Evolutionary conservation across 2,329 filamentous ascomycete species (phyloP).

Genomic region (Phialocephala subalpina): DNA sequence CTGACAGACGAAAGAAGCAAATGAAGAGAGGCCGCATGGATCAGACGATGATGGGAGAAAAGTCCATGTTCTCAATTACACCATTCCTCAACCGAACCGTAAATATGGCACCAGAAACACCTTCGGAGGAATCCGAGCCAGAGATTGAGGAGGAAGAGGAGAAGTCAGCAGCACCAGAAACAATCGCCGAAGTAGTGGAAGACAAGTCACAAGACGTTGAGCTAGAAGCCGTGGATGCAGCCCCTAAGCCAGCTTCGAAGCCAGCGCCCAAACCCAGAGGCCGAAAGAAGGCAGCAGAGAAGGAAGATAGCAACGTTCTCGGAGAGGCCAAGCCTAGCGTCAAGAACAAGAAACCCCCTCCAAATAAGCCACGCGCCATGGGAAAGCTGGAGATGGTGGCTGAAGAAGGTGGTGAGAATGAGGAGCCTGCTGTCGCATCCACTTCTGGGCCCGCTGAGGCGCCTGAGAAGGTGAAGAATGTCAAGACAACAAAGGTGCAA

Average conservation of each 20-base stretch:
- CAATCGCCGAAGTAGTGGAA: constrained; percentile 8
- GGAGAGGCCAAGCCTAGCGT: constrained; percentile 49
- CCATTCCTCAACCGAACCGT: constrained; percentile 85
- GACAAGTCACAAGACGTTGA: not conserved
- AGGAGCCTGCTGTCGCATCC: constrained; percentile 35
- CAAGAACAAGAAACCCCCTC: constrained; percentile 41
- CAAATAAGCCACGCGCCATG: constrained; percentile 42
- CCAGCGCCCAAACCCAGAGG: constrained; percentile 31
- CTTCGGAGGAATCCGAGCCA: constrained; percentile 28
- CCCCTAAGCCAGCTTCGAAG: constrained; percentile 26
- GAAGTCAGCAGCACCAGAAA: constrained; percentile 14
- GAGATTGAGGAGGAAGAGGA: constrained; percentile 25
- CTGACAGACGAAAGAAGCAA: constrained; percentile 51
- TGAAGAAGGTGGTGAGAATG: constrained; percentile 47
- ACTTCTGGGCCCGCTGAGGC: constrained; percentile 16
- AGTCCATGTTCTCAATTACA: constrained; percentile 92
- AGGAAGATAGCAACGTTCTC: constrained; percentile 51
- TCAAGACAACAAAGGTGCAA: constrained; percentile 30
- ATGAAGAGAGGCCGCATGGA: constrained; percentile 65
- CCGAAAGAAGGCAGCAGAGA: constrained; percentile 35
- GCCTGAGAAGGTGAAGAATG: constrained; percentile 18
- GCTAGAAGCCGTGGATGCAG: constrained; percentile 1
- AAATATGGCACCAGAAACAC: constrained; percentile 57
- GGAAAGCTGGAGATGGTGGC: constrained; percentile 49
- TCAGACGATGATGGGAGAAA: constrained; percentile 75